Evolutionary conservation across 352 stramenopile species (phyloP), one percentile per base, ranked within the genome.

Genomic region (Phytophthora multivora): DNA sequence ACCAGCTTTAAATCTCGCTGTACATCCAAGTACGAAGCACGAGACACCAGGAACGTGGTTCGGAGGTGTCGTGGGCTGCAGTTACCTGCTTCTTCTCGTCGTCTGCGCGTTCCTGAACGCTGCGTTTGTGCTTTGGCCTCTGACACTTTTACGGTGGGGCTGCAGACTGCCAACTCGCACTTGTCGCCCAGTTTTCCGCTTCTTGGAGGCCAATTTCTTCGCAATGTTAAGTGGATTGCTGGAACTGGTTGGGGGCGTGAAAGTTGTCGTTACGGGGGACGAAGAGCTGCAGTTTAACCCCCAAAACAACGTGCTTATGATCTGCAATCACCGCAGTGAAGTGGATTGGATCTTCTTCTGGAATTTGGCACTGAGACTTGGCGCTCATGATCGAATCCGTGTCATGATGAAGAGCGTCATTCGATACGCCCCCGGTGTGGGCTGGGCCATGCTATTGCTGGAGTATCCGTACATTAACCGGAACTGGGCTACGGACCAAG

Each of bases 341-440:
- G 76, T 93, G 49, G 83, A 95, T 69, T 91, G 86, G 83, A 63
- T 95, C 46, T 90, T 92, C 65, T 88, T 91, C 49, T 93, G 83
- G 83, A 91, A 82, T 58, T 42, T 93, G 18, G 72, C 80, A 13
- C 50, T 91, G 33, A 74, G 83, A 18, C 82, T 93, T 33, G 61
- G 74, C 18, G 79, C 74, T 50, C 86, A 95, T 51, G 82, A 89
- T 39, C 75, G 82, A 25, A 79, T 95, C 26, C 82, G 83, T 16
- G 75, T 91, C 25, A 93, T 93, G 82, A 83, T 92, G 71, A 93
- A 93, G 59, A 74, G 83, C 11, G 53, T 79, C 9, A 85, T 93
- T 26, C 81, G 80, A 33, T 77, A 71, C 31, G 69, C 84, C 6
- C 82, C 83, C 4, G 79, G 81, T 0, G 68, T 88, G 3, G 86